Conservation (phyloP, 164 flowering plant species). For the Berberis vulgaris region DNA sequence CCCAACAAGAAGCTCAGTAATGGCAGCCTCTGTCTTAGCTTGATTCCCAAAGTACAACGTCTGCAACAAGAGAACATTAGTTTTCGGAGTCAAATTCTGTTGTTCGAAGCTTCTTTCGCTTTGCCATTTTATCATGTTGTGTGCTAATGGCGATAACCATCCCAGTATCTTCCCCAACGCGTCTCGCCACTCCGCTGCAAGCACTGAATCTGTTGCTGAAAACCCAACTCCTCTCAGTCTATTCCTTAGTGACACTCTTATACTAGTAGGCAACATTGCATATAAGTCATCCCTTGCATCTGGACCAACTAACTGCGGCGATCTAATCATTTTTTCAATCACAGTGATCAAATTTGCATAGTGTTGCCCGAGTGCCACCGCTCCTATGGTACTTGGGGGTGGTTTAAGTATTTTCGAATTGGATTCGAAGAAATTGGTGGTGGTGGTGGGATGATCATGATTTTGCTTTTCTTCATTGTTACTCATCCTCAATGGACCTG, state of each 20-base stretch:
- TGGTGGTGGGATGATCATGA: neutral
- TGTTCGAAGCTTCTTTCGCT: slow-evolving; percentile 93
- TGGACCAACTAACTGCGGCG: slow-evolving; percentile 74
- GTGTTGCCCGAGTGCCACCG: slow-evolving; percentile 62
- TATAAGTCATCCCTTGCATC: slow-evolving; percentile 90
- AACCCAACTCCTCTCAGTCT: slow-evolving; percentile 71
- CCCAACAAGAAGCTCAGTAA: slow-evolving; percentile 87
- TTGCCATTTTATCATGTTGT: slow-evolving; percentile 93
- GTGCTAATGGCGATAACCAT: slow-evolving; percentile 86
- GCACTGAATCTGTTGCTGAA: slow-evolving; percentile 55
- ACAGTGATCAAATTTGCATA: slow-evolving; percentile 79
- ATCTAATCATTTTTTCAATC: slow-evolving; percentile 73
- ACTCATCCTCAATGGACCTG: slow-evolving; percentile 30
- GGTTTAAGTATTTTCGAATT: slow-evolving; percentile 53
- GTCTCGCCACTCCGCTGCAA: slow-evolving; percentile 80
- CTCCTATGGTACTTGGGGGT: slow-evolving; percentile 55
- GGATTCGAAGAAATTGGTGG: slow-evolving; percentile 37
- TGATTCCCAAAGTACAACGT: slow-evolving; percentile 75
- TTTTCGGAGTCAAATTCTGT: slow-evolving; percentile 43
- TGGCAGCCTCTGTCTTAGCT: slow-evolving; percentile 87
- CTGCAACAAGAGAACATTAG: slow-evolving; percentile 63
- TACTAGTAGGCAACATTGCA: slow-evolving; percentile 62
- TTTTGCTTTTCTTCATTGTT: slow-evolving; percentile 9
- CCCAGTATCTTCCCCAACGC: slow-evolving; percentile 65
- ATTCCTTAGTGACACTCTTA: slow-evolving; percentile 48